These are phyloP conservation scores for Agaricus sinodeliciosus DNA, from an alignment of 768 basidiomycete genomes.

Conservation along the genomic window DNA sequence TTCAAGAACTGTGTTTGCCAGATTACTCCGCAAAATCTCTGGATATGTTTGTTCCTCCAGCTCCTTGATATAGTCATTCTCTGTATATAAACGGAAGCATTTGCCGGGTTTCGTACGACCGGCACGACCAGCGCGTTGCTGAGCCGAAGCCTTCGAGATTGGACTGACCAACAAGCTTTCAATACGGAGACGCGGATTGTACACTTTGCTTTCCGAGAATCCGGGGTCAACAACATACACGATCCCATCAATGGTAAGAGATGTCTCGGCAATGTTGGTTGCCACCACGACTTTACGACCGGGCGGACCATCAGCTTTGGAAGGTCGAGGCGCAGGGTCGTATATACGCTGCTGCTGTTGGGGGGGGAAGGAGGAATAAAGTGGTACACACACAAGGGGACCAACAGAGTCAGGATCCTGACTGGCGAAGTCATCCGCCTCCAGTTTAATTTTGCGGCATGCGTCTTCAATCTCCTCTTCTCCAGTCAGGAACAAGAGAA, in stretches of 20 bases:
- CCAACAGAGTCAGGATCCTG: conserved; percentile 73
- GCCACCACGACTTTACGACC: conserved; percentile 93
- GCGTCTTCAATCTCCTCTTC: conserved; percentile 98
- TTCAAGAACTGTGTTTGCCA: conserved; percentile 91
- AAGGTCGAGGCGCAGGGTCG: conserved; percentile 71
- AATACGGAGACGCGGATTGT: conserved; percentile 95
- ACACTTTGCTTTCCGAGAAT: conserved; percentile 97
- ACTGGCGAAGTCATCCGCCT: conserved; percentile 77
- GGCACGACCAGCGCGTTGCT: conserved; percentile 94
- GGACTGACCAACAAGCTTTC: conserved; percentile 91
- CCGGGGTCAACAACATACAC: conserved; percentile 99
- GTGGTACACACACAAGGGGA: conserved; percentile 82
- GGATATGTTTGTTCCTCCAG: conserved; percentile 97
- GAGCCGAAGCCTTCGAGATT: conserved; percentile 94
- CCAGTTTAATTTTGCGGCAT: conserved; percentile 86
- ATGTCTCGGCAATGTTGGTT: conserved; percentile 98
- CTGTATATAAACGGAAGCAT: conserved; percentile 94
- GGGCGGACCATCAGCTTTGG: conserved; percentile 59
- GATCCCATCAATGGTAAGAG: conserved; percentile 95
- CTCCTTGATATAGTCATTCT: conserved; percentile 94
- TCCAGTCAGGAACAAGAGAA: conserved; percentile 93
- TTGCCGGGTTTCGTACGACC: conserved; percentile 96
- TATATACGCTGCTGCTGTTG: conserved; percentile 96
- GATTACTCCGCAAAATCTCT: conserved; percentile 89
- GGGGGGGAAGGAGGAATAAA: conserved; percentile 93